Evolutionary conservation across 2,329 filamentous ascomycete species (phyloP).

Genomic region (Coniochaeta pulveracea): DNA sequence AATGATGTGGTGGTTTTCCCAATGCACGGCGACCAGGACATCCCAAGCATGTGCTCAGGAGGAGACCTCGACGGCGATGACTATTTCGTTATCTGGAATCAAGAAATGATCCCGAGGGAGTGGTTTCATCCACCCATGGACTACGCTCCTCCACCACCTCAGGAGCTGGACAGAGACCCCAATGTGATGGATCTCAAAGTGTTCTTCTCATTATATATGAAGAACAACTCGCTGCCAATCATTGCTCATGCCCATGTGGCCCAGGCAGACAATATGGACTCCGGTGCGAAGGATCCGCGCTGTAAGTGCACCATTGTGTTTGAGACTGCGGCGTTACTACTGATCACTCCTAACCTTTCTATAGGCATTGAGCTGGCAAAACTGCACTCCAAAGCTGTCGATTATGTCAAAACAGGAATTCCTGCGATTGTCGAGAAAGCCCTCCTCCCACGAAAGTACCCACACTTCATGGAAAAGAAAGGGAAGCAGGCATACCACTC

Average conservation of each 20-base stretch:
- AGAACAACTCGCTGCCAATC: constrained; percentile 68
- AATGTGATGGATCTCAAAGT: constrained; percentile 61
- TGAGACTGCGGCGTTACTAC: background rate
- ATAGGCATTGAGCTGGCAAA: constrained; percentile 59
- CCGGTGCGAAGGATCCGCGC: constrained; percentile 54
- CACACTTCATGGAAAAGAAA: constrained; percentile 79
- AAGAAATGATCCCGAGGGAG: constrained; percentile 46
- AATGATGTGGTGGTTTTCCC: constrained; percentile 83
- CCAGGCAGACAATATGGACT: constrained; percentile 50
- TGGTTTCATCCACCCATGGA: constrained; percentile 74
- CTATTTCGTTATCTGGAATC: constrained; percentile 89
- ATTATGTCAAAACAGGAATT: constrained; percentile 84
- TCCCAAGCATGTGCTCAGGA: constrained; percentile 91
- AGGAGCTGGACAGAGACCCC: constrained; percentile 49
- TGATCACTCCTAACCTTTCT: constrained; percentile 5
- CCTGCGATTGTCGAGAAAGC: constrained; percentile 55
- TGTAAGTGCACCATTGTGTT: constrained; percentile 37
- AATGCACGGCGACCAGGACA: constrained; percentile 67
- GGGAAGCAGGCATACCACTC: constrained; percentile 52
- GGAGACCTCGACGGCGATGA: constrained; percentile 95
- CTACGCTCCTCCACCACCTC: constrained; percentile 49
- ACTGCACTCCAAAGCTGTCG: constrained; percentile 83
- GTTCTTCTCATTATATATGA: constrained; percentile 90
- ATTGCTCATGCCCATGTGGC: constrained; percentile 80
- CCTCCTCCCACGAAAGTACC: constrained; percentile 55